A percentile compares a stretch with the other conserved stretches of the same genome.
These are phyloP conservation scores for Morella rubra DNA, from an alignment of 306 rosid genomes.

Conservation along the genomic window DNA sequence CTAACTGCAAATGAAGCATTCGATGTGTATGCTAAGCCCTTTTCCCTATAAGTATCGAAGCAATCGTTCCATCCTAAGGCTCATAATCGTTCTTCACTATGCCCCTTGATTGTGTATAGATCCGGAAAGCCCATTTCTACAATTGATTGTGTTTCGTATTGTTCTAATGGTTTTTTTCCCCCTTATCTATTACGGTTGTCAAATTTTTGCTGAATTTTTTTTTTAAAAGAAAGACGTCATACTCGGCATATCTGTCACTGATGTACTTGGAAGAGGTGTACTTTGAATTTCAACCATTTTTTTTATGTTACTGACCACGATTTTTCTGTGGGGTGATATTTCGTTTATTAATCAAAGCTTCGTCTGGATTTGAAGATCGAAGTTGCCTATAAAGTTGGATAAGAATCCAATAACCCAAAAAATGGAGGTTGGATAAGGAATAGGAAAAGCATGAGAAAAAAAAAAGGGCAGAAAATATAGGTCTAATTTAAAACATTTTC, in stretches of 20 bases:
- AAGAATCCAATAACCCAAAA: background rate
- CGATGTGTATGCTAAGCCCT: conserved; percentile 42
- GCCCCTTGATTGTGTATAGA: conserved; percentile 11
- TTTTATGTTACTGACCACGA: too few relatives aligned
- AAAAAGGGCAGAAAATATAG: too few relatives aligned
- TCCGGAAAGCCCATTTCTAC: conserved; percentile 5
- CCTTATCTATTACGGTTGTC: background rate
- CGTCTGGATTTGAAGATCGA: background rate
- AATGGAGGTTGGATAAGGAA: background rate
- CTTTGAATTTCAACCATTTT: too few relatives aligned
- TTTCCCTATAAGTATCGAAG: conserved; percentile 21
- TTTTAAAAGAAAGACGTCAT: too few relatives aligned
- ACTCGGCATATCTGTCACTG: too few relatives aligned
- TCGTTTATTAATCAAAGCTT: too few relatives aligned
- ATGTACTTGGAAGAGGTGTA: too few relatives aligned
- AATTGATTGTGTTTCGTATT: background rate
- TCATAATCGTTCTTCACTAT: background rate
- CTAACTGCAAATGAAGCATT: conserved; percentile 35
- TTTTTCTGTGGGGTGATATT: too few relatives aligned
- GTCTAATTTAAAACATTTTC: too few relatives aligned
- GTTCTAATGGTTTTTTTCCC: background rate
- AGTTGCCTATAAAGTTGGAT: background rate
- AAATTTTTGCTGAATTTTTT: background rate
- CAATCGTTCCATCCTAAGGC: background rate
- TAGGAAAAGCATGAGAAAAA: too few relatives aligned